Base-by-base conservation (phyloP, 2,329 filamentous ascomycete species). In the Fusarium tanahbumbuense region DNA sequence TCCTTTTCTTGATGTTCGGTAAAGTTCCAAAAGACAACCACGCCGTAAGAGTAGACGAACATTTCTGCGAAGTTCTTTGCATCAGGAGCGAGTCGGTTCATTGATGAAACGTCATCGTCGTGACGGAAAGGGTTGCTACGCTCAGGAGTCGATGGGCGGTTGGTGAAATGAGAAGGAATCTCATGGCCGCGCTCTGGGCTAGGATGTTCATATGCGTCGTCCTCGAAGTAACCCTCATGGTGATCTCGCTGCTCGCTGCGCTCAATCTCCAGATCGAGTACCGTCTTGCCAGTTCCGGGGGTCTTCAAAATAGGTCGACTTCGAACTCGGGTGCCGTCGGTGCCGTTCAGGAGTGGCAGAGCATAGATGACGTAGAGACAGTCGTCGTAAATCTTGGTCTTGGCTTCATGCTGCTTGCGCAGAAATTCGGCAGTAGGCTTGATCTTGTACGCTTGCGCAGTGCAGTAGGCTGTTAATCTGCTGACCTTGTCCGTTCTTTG, bases 11-110 rank as follows among this genome's bases (percentile, higher is more conserved):
- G 96, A 70, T 91, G 88, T 79, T 97, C 94, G 13, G 93, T 95
- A 75, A 99, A 98, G 79, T 99, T 99, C 96, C 96, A 99, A 78
- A 99, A 97, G 8, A 99, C 96, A 0, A 96, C 95, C 1, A 99
- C 95, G 22, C 96, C 96, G 77, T 99, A 99, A 18, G 93, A 95
- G 80, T 97, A 98, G 74, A 99, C 91, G 78, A 97, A 98, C 89
- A 98, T 93, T 81, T 99, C 96, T 44, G 93, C 95, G 77, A 97
- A 93, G 59, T 90, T 87, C 76, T 95, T 90, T 37, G 91, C 88
- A 76, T 93, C 89, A 8, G 92, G 87, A 1, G 88, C 88, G 25
- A 93, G 85, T 28, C 88, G 86, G 77, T 87, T 85, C 68, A 86
- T 82, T 25, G 87, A 81, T 76, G 85, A 84, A 61, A 83, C 74